Evolutionary conservation across 768 basidiomycete species (phyloP), one percentile per base, ranked within the genome.

Genomic region (Leccinum arenicola): DNA sequence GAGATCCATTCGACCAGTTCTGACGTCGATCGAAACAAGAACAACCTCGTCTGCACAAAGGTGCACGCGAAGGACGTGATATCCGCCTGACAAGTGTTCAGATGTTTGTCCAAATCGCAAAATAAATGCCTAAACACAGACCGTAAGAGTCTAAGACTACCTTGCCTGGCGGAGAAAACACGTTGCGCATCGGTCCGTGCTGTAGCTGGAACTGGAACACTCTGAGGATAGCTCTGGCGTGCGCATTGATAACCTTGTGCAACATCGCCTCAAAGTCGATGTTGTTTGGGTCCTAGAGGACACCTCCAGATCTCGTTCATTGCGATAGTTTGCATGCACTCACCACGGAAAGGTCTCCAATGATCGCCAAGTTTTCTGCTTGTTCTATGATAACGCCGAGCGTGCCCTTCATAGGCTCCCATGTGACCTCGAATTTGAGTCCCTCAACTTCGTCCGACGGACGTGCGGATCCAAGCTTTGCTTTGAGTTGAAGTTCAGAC

Each of bases 361-460:
- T 66, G 1, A 76, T 68, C 15, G 86, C 66, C 51, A 73, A 67
- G 8, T 74, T 66, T 21, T 84, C 84, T 19, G 80, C 80, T 9
- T 75, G 70, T 23, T 84, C 76, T 31, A 91, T 73, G 21, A 73
- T 68, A 21, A 85, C 82, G 4, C 87, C 90, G 19, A 90, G 75
- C 14, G 89, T 87, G 23, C 82, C 80, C 59, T 81, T 79, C 48
- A 84, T 82, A 3, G 91, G 85, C 66, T 90, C 86, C 94, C 94
- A 97, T 54, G 77, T 77, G 12, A 90, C 85, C n/a, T 81, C 75
- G 54, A 95, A 86, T 31, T 75, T 79, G 49, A 89, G 73, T 48
- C 81, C 81, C 70, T 95, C 86, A 1, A 92, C 83, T 60, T 89
- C 82, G 66, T 95, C 93, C 1, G 90, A 91, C 4, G 87, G 82